Base-by-base conservation (phyloP, 768 basidiomycete species). In the Inosperma sp. region DNA sequence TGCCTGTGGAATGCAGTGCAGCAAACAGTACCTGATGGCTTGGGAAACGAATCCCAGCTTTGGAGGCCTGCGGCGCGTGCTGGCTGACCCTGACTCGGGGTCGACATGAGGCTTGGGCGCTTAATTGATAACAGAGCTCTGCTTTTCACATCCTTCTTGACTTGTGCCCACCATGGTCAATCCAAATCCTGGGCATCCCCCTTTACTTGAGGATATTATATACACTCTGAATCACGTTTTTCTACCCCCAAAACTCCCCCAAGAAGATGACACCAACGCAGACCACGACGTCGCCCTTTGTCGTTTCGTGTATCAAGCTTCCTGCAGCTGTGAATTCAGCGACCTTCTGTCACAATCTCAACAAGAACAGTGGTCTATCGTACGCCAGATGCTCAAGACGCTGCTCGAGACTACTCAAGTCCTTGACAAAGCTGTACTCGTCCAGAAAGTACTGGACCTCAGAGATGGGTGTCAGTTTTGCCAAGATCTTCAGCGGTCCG, bases 151-250 rank as follows among this genome's bases (percentile, higher is more conserved):
- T n/a, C n/a, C n/a, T n/a, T n/a, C n/a, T n/a, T n/a, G n/a, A n/a
- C n/a, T n/a, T n/a, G n/a, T n/a, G n/a, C n/a, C n/a, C n/a, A 48
- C 37, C 44, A 58, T 58, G 57, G 40, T 47, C 10, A 21, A 53
- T 22, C 10, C 35, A 23, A 7, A 36, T 48, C 29, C 39, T 37
- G 27, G 23, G 17, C 50, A 29, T 16, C n/a, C 33, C n/a, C 34
- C 51, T 30, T 19, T 19, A 27, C n/a, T n/a, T n/a, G 40, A 56
- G 13, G 53, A 34, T 5, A 42, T 64, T 17, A 26, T 56, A 12
- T 78, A 74, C 54, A 55, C 68, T 25, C 30, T 59, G 14, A 43
- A 59, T 48, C 77, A 79, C 42, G 61, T 78, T 0, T 75, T 78
- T 53, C 54, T 68, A 7, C 78, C 77, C 3, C 68, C 72, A 1